These are phyloP conservation scores for Agaricus subrufescens DNA, from an alignment of 768 basidiomycete genomes.

Conservation along the genomic window DNA sequence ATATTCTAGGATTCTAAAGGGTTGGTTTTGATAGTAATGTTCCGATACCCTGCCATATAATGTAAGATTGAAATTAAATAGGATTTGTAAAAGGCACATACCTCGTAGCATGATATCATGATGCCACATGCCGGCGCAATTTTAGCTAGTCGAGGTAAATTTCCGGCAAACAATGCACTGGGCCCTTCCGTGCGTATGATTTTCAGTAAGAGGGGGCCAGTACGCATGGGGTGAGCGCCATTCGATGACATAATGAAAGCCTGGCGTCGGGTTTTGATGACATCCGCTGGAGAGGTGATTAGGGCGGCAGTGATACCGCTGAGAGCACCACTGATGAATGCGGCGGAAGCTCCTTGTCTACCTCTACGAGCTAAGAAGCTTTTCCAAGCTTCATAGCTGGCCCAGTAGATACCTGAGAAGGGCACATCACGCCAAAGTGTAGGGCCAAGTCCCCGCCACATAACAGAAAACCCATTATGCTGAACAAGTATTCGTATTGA, in stretches of 20 bases:
- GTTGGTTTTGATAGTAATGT: conserved; percentile 37
- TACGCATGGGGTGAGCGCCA: conserved; percentile 37
- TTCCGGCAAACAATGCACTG: conserved; percentile 76
- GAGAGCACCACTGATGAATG: conserved; percentile 87
- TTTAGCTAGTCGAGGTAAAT: conserved; percentile 86
- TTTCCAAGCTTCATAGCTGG: conserved; percentile 87
- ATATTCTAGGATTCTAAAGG: conserved; percentile 24
- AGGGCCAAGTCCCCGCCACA: conserved; percentile 90
- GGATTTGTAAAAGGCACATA: conserved; percentile 23
- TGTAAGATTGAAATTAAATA: conserved; percentile 11
- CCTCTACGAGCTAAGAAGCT: conserved; percentile 48
- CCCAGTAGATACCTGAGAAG: conserved; percentile 97
- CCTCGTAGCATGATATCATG: conserved; percentile 97
- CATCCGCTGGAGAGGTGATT: conserved; percentile 93
- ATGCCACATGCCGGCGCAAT: conserved; percentile 98
- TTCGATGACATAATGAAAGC: conserved; percentile 67
- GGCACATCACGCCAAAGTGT: conserved; percentile 98
- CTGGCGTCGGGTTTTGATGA: conserved; percentile 92
- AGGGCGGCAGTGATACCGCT: conserved; percentile 86
- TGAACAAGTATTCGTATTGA: conserved; percentile 59
- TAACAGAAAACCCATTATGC: conserved; percentile 56
- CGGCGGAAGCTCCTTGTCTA: conserved; percentile 55
- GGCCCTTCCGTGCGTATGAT: conserved; percentile 78
- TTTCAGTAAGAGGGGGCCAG: conserved; percentile 58
- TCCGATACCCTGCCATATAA: conserved; percentile 49